phyloP scores from a whole-genome alignment of 2,329 filamentous ascomycete genomes.

The Botryotinia calthae region DNA sequence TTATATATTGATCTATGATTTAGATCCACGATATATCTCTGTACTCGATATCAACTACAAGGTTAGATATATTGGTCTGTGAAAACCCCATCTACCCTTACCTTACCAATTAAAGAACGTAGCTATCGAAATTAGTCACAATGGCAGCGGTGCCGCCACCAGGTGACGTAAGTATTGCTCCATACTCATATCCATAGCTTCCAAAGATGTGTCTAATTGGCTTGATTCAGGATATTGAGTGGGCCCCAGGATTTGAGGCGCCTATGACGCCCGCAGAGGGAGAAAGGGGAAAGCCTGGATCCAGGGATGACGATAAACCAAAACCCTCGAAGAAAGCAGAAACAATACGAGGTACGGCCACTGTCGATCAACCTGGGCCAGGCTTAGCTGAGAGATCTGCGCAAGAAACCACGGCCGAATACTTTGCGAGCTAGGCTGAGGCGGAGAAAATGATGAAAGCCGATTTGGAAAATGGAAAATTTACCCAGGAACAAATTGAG shows the following conservation, averaged over 20 bases:
- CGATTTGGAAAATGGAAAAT: neutral
- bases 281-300: too few species aligned
- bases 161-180: neutral
- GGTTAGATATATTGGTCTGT: neutral
- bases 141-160: neutral
- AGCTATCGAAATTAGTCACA: neutral
- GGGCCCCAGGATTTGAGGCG: neutral
- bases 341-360: slow-evolving; percentile 10
- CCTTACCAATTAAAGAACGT: neutral
- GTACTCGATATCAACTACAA: neutral
- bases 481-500: neutral
- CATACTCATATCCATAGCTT: neutral
- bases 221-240: neutral
- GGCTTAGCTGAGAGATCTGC: neutral
- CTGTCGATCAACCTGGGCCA: neutral
- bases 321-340: neutral
- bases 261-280: neutral
- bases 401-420: neutral
- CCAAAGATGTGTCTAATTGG: neutral
- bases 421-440: neutral
- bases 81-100: neutral
- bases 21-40: neutral
- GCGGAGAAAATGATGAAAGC: neutral
- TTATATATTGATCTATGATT: neutral
- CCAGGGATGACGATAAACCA: neutral